phyloP scores from a whole-genome alignment of 148 eudicot species.

The Cornus suecica region DNA sequence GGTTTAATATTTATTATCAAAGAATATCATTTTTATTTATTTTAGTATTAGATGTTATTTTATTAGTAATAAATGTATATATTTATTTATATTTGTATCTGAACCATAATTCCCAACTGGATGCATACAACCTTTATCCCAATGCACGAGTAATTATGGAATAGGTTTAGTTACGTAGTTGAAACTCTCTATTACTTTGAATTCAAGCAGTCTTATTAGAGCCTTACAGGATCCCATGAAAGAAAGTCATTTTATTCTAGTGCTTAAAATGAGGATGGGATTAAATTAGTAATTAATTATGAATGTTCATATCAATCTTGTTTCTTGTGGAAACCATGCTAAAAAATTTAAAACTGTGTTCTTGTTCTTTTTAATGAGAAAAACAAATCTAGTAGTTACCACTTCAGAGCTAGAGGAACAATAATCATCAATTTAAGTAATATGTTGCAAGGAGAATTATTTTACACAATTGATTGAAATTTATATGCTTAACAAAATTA shows the following conservation, averaged over 20 bases:
- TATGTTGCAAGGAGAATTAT: neutral
- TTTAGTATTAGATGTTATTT: no score
- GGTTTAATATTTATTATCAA: neutral
- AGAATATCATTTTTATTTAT: neutral
- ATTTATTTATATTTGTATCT: no score
- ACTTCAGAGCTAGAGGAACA: no score
- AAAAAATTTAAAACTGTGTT: neutral
- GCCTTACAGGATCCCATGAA: neutral
- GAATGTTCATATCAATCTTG: no score
- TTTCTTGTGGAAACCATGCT: neutral
- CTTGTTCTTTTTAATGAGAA: neutral
- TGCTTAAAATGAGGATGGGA: neutral
- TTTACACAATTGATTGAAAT: neutral
- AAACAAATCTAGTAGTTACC: no score
- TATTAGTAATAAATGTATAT: no score
- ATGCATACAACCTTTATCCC: no score
- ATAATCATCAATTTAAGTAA: neutral
- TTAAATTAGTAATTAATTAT: neutral
- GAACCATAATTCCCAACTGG: no score
- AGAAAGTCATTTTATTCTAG: neutral
- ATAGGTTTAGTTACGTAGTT: neutral
- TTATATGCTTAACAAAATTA: neutral
- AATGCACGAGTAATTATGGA: no score
- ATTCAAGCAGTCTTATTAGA: neutral
- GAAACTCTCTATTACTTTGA: neutral